Evolutionary conservation across 2,329 filamentous ascomycete species (phyloP).

Genomic region (Ophiostoma novo-ulmi): DNA sequence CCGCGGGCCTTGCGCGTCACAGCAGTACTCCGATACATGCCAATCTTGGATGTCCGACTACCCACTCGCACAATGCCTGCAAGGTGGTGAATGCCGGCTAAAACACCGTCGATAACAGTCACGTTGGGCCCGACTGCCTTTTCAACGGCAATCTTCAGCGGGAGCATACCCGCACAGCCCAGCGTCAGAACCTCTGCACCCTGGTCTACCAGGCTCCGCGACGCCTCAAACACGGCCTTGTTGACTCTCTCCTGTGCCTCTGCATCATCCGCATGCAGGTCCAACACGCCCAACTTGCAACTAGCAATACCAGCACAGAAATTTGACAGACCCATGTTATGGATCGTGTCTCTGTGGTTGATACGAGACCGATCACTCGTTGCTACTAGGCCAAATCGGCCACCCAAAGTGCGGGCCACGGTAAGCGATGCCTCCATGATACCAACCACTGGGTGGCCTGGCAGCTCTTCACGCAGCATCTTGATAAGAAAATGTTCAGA

Average conservation of each 20-base stretch:
- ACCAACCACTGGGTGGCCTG: slow-evolving; percentile 26
- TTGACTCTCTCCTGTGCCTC: slow-evolving; percentile 20
- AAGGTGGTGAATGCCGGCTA: slow-evolving; percentile 36
- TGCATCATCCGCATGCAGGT: slow-evolving; percentile 24
- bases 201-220: slow-evolving; percentile 19
- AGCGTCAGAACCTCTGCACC: slow-evolving; percentile 26
- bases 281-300: slow-evolving; percentile 27
- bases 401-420: slow-evolving; percentile 26
- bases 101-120: slow-evolving; percentile 26
- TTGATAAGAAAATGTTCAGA: slow-evolving; percentile 27
- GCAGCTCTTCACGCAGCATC: slow-evolving; percentile 28
- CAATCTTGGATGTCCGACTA: slow-evolving; percentile 24
- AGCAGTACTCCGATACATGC: slow-evolving; percentile 24
- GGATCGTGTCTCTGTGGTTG: slow-evolving; percentile 24
- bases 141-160: slow-evolving; percentile 26
- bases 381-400: slow-evolving; percentile 26
- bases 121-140: slow-evolving; percentile 25
- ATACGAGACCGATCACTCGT: slow-evolving; percentile 25
- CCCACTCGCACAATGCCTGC: slow-evolving; percentile 42
- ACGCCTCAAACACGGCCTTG: slow-evolving; percentile 18
- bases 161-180: slow-evolving; percentile 27
- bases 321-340: slow-evolving; percentile 24
- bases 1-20: slow-evolving; percentile 25
- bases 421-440: slow-evolving; percentile 29
- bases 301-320: slow-evolving; percentile 27